These are phyloP conservation scores for Trichoderma sp. DNA, from an alignment of 2,329 filamentous ascomycete species.

Conservation along the genomic window DNA sequence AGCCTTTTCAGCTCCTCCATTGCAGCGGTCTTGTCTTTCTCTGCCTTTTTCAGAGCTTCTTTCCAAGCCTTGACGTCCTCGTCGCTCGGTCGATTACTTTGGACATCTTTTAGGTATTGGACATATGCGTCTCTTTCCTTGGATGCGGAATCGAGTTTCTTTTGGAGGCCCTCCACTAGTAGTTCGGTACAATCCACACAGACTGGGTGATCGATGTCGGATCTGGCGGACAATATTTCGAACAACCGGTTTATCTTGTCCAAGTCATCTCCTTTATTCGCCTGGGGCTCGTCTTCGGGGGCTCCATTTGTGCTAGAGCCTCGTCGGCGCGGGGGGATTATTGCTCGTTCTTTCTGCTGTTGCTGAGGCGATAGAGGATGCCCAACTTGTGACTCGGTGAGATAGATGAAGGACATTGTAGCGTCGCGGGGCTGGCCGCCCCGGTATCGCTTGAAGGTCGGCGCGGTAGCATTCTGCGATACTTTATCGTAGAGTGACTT, in stretches of 20 bases:
- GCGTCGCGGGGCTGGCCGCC: constrained; percentile 52
- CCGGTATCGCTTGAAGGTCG: constrained; percentile 73
- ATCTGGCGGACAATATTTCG: constrained; percentile 85
- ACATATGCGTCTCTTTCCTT: constrained; percentile 88
- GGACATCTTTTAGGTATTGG: constrained; percentile 76
- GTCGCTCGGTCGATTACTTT: constrained; percentile 70
- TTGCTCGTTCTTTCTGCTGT: constrained; percentile 24
- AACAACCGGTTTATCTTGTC: constrained; percentile 74
- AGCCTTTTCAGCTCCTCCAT: constrained; percentile 73
- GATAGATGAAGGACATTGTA: constrained; percentile 94
- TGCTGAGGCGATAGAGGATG: constrained; percentile 30
- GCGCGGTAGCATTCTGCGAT: constrained; percentile 62
- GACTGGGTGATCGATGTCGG: constrained; percentile 93
- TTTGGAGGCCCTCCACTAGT: constrained; percentile 80
- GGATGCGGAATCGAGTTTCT: constrained; percentile 69
- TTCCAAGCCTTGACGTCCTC: constrained; percentile 69
- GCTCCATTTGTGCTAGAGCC: constrained; percentile 27
- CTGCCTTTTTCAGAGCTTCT: constrained; percentile 55
- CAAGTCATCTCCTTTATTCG: constrained; percentile 55
- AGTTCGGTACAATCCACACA: constrained; percentile 94
- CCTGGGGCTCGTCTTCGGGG: constrained; percentile 40
- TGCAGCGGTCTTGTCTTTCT: constrained; percentile 65
- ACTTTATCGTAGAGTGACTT: constrained; percentile 75
- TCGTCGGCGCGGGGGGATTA: constrained; percentile 27
- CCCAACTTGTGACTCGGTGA: constrained; percentile 74